Conservation (phyloP, 768 basidiomycete species). For the Leccinellum rugosiceps region DNA sequence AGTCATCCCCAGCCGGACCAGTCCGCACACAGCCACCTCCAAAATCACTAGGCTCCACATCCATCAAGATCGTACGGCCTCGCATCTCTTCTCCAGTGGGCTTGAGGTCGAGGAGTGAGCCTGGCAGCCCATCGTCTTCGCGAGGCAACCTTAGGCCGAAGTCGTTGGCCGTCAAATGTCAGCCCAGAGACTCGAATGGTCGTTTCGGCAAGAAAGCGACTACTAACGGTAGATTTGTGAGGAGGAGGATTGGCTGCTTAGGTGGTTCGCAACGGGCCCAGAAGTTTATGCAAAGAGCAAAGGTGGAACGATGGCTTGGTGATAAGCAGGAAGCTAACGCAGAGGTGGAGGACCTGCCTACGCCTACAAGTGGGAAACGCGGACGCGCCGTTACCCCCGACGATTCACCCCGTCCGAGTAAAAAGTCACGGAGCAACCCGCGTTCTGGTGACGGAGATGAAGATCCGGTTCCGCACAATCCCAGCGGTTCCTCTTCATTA, state of each 20-base stretch:
- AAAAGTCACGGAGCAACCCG: slow-evolving; percentile 23
- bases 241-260: slow-evolving; percentile 30
- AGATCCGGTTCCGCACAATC: slow-evolving; percentile 24
- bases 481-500: slow-evolving; percentile 23
- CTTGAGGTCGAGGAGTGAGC: slow-evolving; percentile 21
- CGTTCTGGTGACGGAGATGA: slow-evolving; percentile 27
- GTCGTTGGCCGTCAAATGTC: slow-evolving; percentile 44
- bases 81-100: slow-evolving; percentile 18
- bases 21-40: slow-evolving; percentile 9
- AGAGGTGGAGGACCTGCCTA: slow-evolving; percentile 8
- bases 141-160: slow-evolving; percentile 35
- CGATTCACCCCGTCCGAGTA: slow-evolving; percentile 24
- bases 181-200: slow-evolving; percentile 63
- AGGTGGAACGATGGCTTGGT: slow-evolving; percentile 38
- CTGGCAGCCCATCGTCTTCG: slow-evolving; percentile 23
- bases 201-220: slow-evolving; percentile 63
- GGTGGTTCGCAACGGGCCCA: slow-evolving; percentile 36
- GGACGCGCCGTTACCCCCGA: slow-evolving; percentile 18
- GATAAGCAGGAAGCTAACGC: slow-evolving; percentile 21
- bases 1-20: slow-evolving; percentile 21
- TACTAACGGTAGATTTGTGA: slow-evolving; percentile 43
- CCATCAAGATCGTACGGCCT: slow-evolving; percentile 10
- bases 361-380: slow-evolving; percentile 24
- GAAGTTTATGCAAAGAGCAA: slow-evolving; percentile 41
- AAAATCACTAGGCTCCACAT: slow-evolving; percentile 8